Conservation (phyloP, 257 asterid species). For the Linderniella brevidens region DNA sequence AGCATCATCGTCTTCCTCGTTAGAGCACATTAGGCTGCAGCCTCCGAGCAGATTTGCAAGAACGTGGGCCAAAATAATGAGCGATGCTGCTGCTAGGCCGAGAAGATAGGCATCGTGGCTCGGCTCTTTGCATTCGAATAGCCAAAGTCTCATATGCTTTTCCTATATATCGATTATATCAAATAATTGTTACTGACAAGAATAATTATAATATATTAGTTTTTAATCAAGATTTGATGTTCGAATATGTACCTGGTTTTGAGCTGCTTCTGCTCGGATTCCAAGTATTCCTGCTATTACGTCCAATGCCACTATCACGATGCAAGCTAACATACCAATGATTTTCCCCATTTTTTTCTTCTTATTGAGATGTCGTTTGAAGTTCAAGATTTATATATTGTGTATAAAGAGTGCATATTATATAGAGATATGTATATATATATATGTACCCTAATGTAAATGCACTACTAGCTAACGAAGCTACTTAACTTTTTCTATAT, state of each 20-base stretch:
- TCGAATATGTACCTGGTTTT: conserved; percentile 8
- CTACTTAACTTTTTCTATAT: background rate
- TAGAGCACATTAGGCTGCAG: conserved; percentile 25
- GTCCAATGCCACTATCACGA: conserved; percentile 1
- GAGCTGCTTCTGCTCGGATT: conserved; percentile 4
- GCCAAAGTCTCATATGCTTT: conserved; percentile 59
- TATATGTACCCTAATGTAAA: no score
- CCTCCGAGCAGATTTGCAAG: conserved; percentile 53
- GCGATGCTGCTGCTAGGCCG: conserved; percentile 53
- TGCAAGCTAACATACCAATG: conserved; percentile 1
- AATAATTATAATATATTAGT: no score
- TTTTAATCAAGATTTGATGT: no score
- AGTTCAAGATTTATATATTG: background rate
- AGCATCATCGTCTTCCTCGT: conserved; percentile 21
- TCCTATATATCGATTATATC: conserved; percentile 17
- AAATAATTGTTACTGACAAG: background rate
- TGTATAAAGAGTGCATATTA: background rate
- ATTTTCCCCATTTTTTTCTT: background rate
- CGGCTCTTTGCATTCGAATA: conserved; percentile 80
- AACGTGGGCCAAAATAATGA: conserved; percentile 47
- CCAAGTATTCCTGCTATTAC: conserved; percentile 1
- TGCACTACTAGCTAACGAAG: no score
- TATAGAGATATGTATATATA: background rate
- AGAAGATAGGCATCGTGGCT: conserved; percentile 68
- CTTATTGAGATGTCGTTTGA: background rate